Percentiles rank a stretch among this genome's conserved stretches.
phyloP scores from a whole-genome alignment of 305 asterid species.

The Striga hermonthica region DNA sequence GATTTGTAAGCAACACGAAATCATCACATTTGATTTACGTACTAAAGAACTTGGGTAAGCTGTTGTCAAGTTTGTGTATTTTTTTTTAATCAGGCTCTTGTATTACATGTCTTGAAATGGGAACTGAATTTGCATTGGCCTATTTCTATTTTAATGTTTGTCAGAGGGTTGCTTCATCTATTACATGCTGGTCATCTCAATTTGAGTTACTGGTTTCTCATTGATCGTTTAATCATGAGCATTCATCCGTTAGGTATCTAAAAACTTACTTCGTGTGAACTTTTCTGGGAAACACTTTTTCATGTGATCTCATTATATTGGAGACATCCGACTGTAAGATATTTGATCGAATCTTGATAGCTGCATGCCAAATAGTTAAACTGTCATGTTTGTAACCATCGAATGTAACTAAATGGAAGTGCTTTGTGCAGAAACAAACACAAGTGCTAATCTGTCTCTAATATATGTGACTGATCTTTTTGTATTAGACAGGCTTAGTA shows the following conservation, averaged over 20 bases:
- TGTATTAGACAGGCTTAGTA: background rate
- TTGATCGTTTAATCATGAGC: constrained; percentile 2
- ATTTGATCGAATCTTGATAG: constrained; percentile 4
- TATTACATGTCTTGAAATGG: constrained; percentile 1
- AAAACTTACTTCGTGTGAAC: background rate
- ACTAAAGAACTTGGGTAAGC: background rate
- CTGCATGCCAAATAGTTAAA: background rate
- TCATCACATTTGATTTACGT: background rate
- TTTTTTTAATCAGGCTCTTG: constrained; percentile 9
- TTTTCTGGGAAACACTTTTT: constrained; percentile 4
- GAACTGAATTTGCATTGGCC: background rate
- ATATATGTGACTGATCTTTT: background rate
- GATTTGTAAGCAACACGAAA: constrained; percentile 1
- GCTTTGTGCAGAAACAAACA: background rate
- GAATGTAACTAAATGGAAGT: background rate
- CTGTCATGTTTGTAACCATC: background rate
- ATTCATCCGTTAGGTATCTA: background rate
- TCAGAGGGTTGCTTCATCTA: background rate
- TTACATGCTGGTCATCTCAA: background rate
- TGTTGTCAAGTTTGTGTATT: background rate
- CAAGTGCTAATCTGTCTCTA: background rate
- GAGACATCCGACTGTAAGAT: background rate
- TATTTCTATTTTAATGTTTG: background rate
- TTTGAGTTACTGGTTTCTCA: constrained; percentile 7
- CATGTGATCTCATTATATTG: background rate